Percentiles rank a stretch among this genome's conserved stretches.
These are phyloP conservation scores for Helotiales sp. DNA, from an alignment of 2,329 filamentous ascomycete genomes.

Conservation along the genomic window DNA sequence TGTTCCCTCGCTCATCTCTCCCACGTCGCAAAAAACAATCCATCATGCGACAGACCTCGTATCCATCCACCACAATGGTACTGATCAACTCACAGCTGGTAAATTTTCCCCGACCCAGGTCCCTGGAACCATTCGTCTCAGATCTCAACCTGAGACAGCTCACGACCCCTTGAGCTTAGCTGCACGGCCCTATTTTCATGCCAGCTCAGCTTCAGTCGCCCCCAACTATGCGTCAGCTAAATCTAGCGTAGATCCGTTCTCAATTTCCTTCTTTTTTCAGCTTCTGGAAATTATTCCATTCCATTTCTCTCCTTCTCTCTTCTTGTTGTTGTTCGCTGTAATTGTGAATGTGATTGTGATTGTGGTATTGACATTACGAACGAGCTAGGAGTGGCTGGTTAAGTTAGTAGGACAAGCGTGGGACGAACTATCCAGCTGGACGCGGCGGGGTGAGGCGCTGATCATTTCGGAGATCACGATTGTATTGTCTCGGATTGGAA, in stretches of 20 bases:
- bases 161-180: not conserved
- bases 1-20: too few relatives aligned
- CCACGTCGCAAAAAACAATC: too few relatives aligned
- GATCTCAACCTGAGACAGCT: not conserved
- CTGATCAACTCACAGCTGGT: not conserved
- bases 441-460: not conserved
- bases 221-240: too few relatives aligned
- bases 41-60: too few relatives aligned
- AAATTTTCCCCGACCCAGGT: too few relatives aligned
- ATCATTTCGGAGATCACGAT: not conserved
- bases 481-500: not conserved
- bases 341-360: too few relatives aligned
- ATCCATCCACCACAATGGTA: not conserved
- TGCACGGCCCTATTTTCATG: not conserved
- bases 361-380: too few relatives aligned
- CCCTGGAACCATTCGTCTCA: too few relatives aligned
- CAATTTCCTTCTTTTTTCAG: not conserved
- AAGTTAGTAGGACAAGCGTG: not conserved
- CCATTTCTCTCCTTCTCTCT: too few relatives aligned
- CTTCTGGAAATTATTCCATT: too few relatives aligned
- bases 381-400: too few relatives aligned
- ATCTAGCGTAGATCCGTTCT: not conserved
- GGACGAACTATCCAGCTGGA: not conserved
- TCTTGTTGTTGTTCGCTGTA: too few relatives aligned
- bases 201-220: not conserved